Conservation (phyloP, 2,329 filamentous ascomycete genomes). For the Knoxdaviesia capensis region DNA sequence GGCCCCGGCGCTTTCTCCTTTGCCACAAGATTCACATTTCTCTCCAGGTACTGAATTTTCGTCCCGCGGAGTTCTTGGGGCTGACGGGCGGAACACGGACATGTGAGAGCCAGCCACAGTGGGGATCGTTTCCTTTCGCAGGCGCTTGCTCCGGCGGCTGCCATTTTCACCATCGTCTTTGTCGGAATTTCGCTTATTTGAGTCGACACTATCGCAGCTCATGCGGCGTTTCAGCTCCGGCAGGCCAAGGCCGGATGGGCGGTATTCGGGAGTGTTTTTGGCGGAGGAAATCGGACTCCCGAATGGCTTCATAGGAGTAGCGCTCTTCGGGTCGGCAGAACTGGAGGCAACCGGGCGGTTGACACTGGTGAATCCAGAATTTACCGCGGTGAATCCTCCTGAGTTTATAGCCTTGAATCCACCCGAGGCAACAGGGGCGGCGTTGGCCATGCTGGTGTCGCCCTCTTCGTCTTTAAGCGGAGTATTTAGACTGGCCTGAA, state of each 20-base stretch:
- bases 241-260: conserved; percentile 30
- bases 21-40: conserved; percentile 76
- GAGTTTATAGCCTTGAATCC: conserved; percentile 42
- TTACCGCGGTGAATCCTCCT: conserved; percentile 55
- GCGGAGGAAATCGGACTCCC: conserved; percentile 42
- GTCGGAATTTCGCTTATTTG: conserved; percentile 24
- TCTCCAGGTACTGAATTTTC: conserved; percentile 25
- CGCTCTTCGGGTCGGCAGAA: conserved; percentile 1
- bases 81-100: conserved; percentile 74
- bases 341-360: conserved; percentile 23
- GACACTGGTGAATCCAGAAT: conserved; percentile 46
- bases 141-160: conserved; percentile 73
- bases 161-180: conserved; percentile 42
- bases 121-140: conserved; percentile 63
- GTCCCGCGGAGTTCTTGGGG: conserved; percentile 42
- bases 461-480: conserved; percentile 24
- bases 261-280: conserved; percentile 45
- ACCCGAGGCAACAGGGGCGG: conserved; percentile 17
- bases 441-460: conserved; percentile 27
- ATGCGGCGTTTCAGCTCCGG: conserved; percentile 57
- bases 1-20: conserved; percentile 48
- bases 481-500: conserved; percentile 25
- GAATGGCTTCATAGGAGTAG: conserved; percentile 20
- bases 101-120: conserved; percentile 94
- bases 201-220: conserved; percentile 34